A percentile compares a stretch with the other conserved stretches of the same genome.
phyloP scores from a whole-genome alignment of 768 basidiomycete species.

The Russula dissimulans region DNA sequence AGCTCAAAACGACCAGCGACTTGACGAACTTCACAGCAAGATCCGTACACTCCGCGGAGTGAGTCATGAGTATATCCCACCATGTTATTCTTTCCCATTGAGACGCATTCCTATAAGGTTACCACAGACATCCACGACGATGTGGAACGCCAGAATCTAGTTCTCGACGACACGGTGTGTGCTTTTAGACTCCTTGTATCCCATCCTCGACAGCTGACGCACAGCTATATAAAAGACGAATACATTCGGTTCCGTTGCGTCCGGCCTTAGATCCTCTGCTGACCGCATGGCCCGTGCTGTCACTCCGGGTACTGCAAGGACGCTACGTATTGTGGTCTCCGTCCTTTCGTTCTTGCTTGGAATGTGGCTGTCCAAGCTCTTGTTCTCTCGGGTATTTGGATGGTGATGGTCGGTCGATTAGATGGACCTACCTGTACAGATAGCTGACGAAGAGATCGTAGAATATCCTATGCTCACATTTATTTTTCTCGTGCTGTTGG shows the following conservation, averaged over 20 bases:
- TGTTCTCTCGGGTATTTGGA: slow-evolving; percentile 19
- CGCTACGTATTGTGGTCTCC: slow-evolving; percentile 20
- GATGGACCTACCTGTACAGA: too few relatives aligned
- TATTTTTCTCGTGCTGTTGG: too few relatives aligned
- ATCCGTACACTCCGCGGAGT: slow-evolving; percentile 77
- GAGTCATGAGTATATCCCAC: slow-evolving; percentile 18
- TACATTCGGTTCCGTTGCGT: slow-evolving; percentile 27
- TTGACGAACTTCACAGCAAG: slow-evolving; percentile 81
- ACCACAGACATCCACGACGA: slow-evolving; percentile 83
- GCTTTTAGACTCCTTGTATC: background rate
- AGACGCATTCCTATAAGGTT: slow-evolving; percentile 37
- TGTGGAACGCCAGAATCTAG: slow-evolving; percentile 71
- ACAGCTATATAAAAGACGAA: slow-evolving; percentile 21
- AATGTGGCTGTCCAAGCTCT: slow-evolving; percentile 26
- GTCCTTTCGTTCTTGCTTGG: slow-evolving; percentile 24
- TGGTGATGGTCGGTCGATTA: background rate
- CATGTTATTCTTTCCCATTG: background rate
- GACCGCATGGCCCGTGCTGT: slow-evolving; percentile 27
- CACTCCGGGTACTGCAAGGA: slow-evolving; percentile 22
- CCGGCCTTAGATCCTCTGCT: slow-evolving; percentile 27
- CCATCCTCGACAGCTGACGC: background rate
- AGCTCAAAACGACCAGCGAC: slow-evolving; percentile 72
- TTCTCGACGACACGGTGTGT: slow-evolving; percentile 68
- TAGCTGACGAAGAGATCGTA: background rate
- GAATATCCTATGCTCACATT: too few relatives aligned